Percentiles rank a stretch among this genome's conserved stretches.
Evolutionary conservation across 2,329 filamentous ascomycete species (phyloP).

Genomic region (Sporothrix humicola): DNA sequence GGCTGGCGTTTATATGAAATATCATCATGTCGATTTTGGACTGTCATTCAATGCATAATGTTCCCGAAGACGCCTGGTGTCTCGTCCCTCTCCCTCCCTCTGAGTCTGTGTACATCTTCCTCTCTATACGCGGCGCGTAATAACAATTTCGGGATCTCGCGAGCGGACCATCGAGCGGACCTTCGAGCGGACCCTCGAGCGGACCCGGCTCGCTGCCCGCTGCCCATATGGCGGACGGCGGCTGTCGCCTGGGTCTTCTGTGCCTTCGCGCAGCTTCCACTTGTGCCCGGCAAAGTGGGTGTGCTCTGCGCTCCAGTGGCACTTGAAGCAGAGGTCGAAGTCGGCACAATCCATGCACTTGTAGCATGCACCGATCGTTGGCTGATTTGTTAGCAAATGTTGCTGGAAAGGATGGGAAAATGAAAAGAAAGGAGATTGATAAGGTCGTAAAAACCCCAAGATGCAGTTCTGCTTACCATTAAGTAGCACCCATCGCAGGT

Average conservation of each 20-base stretch:
- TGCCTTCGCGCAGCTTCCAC: conserved; percentile 11
- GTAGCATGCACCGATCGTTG: conserved; percentile 8
- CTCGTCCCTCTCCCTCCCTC: background rate
- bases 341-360: conserved; percentile 19
- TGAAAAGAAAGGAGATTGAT: background rate
- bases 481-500: conserved; percentile 16
- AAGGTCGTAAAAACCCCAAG: too few species aligned
- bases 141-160: background rate
- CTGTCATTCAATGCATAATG: too few species aligned
- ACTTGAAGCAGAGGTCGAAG: conserved; percentile 25
- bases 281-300: conserved; percentile 2
- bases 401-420: background rate
- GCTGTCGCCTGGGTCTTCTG: background rate
- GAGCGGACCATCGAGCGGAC: background rate
- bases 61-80: too few species aligned
- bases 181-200: background rate
- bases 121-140: background rate
- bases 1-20: conserved; percentile 26
- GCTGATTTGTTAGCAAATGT: conserved; percentile 7
- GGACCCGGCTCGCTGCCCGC: background rate
- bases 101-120: background rate
- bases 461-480: background rate
- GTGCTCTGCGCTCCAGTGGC: conserved; percentile 17
- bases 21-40: conserved; percentile 16
- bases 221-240: conserved; percentile 9